A percentile compares a stretch with the other conserved stretches of the same genome.
phyloP scores from a whole-genome alignment of 441 rosid genomes.

The Breynia disticha region DNA sequence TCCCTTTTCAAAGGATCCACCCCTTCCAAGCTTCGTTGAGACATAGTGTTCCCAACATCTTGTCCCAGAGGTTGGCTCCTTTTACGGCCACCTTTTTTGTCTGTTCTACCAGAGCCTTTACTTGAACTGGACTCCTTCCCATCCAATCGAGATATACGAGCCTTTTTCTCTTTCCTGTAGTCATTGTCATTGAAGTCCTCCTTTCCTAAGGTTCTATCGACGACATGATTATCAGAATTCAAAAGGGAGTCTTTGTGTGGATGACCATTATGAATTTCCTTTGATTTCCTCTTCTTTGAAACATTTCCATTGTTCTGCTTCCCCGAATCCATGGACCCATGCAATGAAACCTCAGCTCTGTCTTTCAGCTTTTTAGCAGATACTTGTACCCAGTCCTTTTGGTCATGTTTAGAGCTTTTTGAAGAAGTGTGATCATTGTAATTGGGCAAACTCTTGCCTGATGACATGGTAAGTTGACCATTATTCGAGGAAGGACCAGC shows the following conservation, averaged over 20 bases:
- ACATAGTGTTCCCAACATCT: conserved; percentile 28
- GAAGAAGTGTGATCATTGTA: conserved; percentile 26
- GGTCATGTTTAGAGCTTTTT: conserved; percentile 29
- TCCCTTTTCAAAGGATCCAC: conserved; percentile 44
- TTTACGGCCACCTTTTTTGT: conserved; percentile 39
- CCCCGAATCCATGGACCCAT: conserved; percentile 29
- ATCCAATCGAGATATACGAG: conserved; percentile 38
- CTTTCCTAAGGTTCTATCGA: conserved; percentile 22
- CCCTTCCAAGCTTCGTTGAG: conserved; percentile 41
- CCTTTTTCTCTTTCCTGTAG: conserved; percentile 53
- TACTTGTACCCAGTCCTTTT: conserved; percentile 27
- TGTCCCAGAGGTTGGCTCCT: conserved; percentile 32
- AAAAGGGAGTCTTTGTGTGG: conserved; percentile 17
- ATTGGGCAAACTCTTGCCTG: conserved; percentile 38
- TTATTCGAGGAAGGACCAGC: conserved; percentile 39
- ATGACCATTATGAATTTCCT: conserved; percentile 32
- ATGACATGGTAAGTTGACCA: conserved; percentile 32
- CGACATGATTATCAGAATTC: conserved; percentile 27
- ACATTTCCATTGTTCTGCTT: conserved; percentile 34
- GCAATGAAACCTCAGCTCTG: conserved; percentile 32
- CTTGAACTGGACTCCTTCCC: conserved; percentile 54
- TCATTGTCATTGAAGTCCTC: conserved; percentile 51
- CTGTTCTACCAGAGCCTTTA: conserved; percentile 42
- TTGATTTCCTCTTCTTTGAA: conserved; percentile 50
- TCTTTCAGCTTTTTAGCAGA: conserved; percentile 41